A percentile compares a stretch with the other conserved stretches of the same genome.
Conservation (phyloP, 2,329 filamentous ascomycete species). For the Zasmidium citrigriseum region DNA sequence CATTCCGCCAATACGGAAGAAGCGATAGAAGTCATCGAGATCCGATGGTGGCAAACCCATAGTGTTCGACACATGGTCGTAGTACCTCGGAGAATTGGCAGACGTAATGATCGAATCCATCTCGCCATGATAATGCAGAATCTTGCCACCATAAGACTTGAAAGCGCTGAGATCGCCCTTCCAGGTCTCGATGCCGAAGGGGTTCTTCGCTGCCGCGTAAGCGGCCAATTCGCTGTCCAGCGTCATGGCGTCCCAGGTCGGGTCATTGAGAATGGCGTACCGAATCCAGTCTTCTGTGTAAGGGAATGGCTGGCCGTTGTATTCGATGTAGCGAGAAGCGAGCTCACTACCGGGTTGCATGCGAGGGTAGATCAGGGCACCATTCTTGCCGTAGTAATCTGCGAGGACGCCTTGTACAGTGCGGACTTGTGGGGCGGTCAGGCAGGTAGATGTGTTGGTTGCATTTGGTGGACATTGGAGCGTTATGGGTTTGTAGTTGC, state of each 20-base stretch:
- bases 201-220: slow-evolving; percentile 36
- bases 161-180: slow-evolving; percentile 44
- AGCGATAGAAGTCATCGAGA: slow-evolving; percentile 56
- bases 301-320: slow-evolving; percentile 42
- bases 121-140: slow-evolving; percentile 47
- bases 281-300: slow-evolving; percentile 51
- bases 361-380: slow-evolving; percentile 49
- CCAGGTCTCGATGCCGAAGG: slow-evolving; percentile 42
- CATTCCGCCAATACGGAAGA: slow-evolving; percentile 55
- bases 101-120: slow-evolving; percentile 43
- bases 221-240: slow-evolving; percentile 41
- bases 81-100: slow-evolving; percentile 48
- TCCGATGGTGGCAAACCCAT: slow-evolving; percentile 50
- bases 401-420: slow-evolving; percentile 44
- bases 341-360: slow-evolving; percentile 52
- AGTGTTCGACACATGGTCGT: slow-evolving; percentile 39
- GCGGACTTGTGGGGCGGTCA: slow-evolving; percentile 43
- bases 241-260: slow-evolving; percentile 41
- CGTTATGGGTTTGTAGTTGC: slow-evolving; percentile 42
- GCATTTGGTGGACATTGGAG: slow-evolving; percentile 38
- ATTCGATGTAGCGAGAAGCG: slow-evolving; percentile 35
- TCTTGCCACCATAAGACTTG: slow-evolving; percentile 44
- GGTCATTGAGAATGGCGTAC: slow-evolving; percentile 50
- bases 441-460: slow-evolving; percentile 41
- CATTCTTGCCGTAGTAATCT: slow-evolving; percentile 43